Conservation (phyloP, 1,284 basidiomycete genomes). For the Binderoboletus segoi region DNA sequence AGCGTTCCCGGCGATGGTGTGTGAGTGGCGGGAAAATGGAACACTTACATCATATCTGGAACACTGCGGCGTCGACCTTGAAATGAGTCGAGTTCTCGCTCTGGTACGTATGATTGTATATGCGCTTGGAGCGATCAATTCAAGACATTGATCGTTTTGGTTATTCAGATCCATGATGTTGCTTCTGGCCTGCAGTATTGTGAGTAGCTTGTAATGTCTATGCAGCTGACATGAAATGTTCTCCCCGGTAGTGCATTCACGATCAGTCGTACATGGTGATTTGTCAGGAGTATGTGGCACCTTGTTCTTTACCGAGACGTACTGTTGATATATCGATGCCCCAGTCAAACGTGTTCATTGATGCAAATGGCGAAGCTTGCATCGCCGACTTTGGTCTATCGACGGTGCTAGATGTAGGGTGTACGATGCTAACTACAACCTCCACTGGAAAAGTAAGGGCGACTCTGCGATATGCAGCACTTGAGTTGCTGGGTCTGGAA, state of each 20-base stretch:
- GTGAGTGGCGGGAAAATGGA: constrained; percentile 14
- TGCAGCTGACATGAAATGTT: background rate
- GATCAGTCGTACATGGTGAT: constrained; percentile 11
- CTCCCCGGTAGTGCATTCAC: constrained; percentile 8
- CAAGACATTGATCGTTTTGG: background rate
- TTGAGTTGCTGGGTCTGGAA: constrained; percentile 5
- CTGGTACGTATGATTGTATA: constrained; percentile 2
- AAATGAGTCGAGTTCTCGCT: background rate
- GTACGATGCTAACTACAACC: background rate
- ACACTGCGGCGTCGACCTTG: background rate
- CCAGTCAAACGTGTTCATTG: constrained; percentile 18
- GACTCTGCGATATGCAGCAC: constrained; percentile 9
- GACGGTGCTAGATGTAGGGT: constrained; percentile 6
- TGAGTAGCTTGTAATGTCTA: background rate
- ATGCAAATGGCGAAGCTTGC: constrained; percentile 1
- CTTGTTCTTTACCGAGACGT: background rate
- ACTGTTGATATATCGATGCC: background rate
- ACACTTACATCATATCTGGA: constrained; percentile 12
- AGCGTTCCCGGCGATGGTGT: constrained; percentile 13
- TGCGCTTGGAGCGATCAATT: background rate
- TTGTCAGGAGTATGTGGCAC: constrained; percentile 10
- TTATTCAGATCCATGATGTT: constrained; percentile 6
- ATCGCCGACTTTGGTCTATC: constrained; percentile 19
- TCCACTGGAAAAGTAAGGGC: background rate
- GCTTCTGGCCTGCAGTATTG: constrained; percentile 13